Conservation (phyloP, 768 basidiomycete genomes). For the Lentinula lateritia region DNA sequence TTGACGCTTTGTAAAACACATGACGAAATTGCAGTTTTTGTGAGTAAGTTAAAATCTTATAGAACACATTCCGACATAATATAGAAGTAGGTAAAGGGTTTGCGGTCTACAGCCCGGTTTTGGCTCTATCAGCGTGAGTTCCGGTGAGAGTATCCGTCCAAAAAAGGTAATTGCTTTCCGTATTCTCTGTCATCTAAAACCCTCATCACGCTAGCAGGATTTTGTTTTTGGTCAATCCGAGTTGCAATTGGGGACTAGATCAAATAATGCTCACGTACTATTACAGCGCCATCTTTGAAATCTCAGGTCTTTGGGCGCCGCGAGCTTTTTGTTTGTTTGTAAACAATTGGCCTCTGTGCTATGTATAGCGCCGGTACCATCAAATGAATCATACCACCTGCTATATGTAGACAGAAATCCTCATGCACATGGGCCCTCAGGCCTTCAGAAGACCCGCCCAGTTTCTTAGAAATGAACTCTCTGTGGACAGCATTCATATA, state of each 20-base stretch:
- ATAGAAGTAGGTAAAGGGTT: not conserved
- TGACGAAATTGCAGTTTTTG: constrained; percentile 6
- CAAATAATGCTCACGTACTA: not conserved
- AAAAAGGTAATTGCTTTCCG: not conserved
- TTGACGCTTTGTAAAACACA: constrained; percentile 35
- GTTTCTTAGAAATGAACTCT: too few species aligned
- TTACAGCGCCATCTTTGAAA: too few species aligned
- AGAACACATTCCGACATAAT: not conserved
- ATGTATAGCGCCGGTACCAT: too few species aligned
- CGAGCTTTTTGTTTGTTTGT: too few species aligned
- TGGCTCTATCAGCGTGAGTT: not conserved
- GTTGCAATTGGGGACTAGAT: not conserved
- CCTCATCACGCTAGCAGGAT: not conserved
- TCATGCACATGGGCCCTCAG: too few species aligned
- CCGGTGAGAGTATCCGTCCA: not conserved
- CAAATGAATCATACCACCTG: too few species aligned
- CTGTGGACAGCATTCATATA: too few species aligned
- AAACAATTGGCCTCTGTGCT: too few species aligned
- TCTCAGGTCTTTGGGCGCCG: too few species aligned
- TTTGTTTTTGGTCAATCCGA: not conserved
- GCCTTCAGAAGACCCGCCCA: too few species aligned
- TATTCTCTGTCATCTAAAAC: not conserved
- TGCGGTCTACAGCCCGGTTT: not conserved
- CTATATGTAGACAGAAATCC: too few species aligned
- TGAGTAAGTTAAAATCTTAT: not conserved